Evolutionary conservation across 2,329 filamentous ascomycete species (phyloP), one percentile per base, ranked within the genome.

Genomic region (Fusarium sp.): DNA sequence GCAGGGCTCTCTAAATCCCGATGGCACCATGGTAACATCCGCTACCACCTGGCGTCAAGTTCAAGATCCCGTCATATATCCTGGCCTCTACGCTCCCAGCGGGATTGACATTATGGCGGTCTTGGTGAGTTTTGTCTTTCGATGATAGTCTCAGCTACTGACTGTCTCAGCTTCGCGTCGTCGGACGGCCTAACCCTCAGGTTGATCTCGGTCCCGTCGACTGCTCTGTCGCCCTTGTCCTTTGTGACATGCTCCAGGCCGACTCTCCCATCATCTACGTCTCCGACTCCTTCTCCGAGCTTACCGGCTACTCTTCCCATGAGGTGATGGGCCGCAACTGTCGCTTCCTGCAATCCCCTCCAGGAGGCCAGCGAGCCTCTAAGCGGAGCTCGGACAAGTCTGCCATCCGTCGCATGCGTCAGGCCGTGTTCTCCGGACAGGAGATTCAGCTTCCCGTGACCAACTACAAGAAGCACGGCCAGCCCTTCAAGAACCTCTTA

Each of bases 251-350:
- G 35, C 87, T 89, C 47, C 88, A 90, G 75, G 89, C 93, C 31
- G 94, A 97, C 81, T 86, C 88, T 33, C 95, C 95, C 4, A 95
- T 97, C 69, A 90, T 97, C 10, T 97, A 97, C 80, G 94, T 92
- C 74, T 96, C 94, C 1, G 93, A 95, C 7, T 89, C 94, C 33
- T 98, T 97, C 80, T 89, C 91, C 76, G 86, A 91, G 8, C 84
- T 97, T 72, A 97, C 95, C 0, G 95, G 94, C 31, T 98, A 97
- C 81, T 89, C 89, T 1, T 87, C 89, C 70, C 85, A 89, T 68
- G 95, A 97, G 82, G 92, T 95, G 29, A 81, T 95, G 6, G 95
- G 94, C 14, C 87, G 89, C 54, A 97, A 97, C 81, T 97, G 94
- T 80, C 93, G 94, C 13, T 97, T 97, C 79, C 87, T 98, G 16